phyloP scores from a whole-genome alignment of 1,139 yeast genomes.

The Eremothecium cymbalariae region DNA sequence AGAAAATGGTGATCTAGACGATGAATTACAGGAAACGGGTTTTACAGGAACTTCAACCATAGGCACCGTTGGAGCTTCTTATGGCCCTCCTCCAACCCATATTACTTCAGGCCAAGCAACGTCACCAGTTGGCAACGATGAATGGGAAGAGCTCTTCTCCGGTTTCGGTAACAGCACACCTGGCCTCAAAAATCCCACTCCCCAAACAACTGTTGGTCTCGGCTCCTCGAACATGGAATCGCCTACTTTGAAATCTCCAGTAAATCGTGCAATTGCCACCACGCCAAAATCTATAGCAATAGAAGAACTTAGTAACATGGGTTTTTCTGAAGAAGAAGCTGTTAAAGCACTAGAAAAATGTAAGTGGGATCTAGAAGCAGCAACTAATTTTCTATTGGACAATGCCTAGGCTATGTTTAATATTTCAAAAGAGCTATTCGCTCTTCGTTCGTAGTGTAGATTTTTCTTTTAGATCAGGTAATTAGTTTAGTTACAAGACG shows the following conservation, averaged over 20 bases:
- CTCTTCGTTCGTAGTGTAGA: no score
- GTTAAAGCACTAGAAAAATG: conserved; percentile 58
- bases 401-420: no score
- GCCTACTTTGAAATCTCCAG: conserved; percentile 14
- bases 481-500: no score
- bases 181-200: background rate
- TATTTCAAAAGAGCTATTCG: no score
- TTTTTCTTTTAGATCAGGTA: no score
- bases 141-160: conserved; percentile 92
- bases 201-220: conserved; percentile 6
- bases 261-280: conserved; percentile 33
- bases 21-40: conserved; percentile 28
- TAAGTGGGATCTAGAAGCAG: conserved; percentile 72
- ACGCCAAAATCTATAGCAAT: conserved; percentile 44
- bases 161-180: conserved; percentile 56
- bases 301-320: conserved; percentile 83
- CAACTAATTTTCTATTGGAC: conserved; percentile 76
- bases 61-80: conserved; percentile 6
- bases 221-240: conserved; percentile 7
- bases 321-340: conserved; percentile 63
- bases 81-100: conserved; percentile 12
- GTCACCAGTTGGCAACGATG: conserved; percentile 44
- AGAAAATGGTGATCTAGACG: conserved; percentile 25
- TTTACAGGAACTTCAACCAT: conserved; percentile 34
- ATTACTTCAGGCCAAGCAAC: no score